phyloP scores from a whole-genome alignment of 306 rosid species.

The Lablab purpureus region DNA sequence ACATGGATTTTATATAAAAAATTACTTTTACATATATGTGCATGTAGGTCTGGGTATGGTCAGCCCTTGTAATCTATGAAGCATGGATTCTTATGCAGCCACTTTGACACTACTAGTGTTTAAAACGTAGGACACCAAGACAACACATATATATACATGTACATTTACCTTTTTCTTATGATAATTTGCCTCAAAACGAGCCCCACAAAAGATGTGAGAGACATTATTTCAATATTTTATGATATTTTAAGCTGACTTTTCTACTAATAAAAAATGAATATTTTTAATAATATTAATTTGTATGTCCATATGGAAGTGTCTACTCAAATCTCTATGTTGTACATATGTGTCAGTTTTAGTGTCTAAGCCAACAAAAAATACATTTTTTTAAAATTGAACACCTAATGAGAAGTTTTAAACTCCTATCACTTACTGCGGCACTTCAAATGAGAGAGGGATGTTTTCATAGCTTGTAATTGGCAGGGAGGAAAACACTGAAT shows the following conservation, averaged over 20 bases:
- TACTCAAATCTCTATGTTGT: background rate
- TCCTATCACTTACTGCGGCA: background rate
- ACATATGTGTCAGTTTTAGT: background rate
- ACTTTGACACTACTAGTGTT: background rate
- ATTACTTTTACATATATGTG: constrained; percentile 12
- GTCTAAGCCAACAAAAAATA: background rate
- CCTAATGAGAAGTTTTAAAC: background rate
- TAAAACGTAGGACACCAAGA: background rate
- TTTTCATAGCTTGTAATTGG: constrained; percentile 30
- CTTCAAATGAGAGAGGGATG: background rate
- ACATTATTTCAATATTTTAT: background rate
- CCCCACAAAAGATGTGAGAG: constrained; percentile 1
- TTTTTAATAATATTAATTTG: background rate
- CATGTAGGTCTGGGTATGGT: constrained; percentile 28
- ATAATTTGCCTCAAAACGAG: background rate
- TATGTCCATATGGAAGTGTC: background rate
- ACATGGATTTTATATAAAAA: background rate
- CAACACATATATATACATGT: background rate
- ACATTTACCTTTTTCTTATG: background rate
- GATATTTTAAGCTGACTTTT: background rate
- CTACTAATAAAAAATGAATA: background rate
- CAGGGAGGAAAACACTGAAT: constrained; percentile 26
- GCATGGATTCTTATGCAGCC: background rate
- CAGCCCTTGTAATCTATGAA: constrained; percentile 16
- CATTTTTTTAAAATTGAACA: background rate